Evolutionary conservation across 75 land plant genomes (phyloP), one percentile per base, ranked within the genome.

Genomic region (Sequoia sempervirens): DNA sequence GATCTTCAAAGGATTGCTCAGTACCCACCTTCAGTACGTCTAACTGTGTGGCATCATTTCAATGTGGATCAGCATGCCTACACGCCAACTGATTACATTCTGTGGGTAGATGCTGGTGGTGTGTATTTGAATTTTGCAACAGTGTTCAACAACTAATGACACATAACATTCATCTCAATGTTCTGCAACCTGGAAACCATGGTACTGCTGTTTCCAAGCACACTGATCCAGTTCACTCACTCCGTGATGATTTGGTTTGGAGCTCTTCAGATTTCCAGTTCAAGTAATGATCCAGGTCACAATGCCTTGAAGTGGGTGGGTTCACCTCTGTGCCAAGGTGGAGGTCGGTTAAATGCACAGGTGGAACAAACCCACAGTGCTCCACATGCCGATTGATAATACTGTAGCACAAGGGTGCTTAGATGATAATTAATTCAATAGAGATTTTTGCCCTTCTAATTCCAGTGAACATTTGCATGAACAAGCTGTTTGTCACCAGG

Each of bases 401-500:
- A 52, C 23, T 36, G 40, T 80, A 37, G 36, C 40, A 10, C 54
- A 80, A 53, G 23, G 26, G 61, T 52, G 82, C 82, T 45, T 23
- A 53, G 26, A 50, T 53, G 32, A 80, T 28, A 80, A 80, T 52
- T 38, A 28, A 50, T 0, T 28, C 7, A 80, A 47, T n/a, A 30
- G 58, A 53, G 56, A 14, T 50, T 30, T 53, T 73, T 61, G 56
- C 46, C 46, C 61, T 86, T 40, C 75, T 5, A 58, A 85, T 41
- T 72, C 79, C 72, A 89, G 85, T 20, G 86, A 85, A 15, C 84
- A 85, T 66, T 75, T 37, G 17, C 72, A 52, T 83, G 89, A 90
- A 82, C 26, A 70, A 68, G 86, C 73, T 64, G 47, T 68, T 84
- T 80, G 68, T 73, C 87, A 90, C 41, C 85, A 88, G 45, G 82